Evolutionary conservation across 345 rosid species (phyloP).

Genomic region (Mangifera indica): DNA sequence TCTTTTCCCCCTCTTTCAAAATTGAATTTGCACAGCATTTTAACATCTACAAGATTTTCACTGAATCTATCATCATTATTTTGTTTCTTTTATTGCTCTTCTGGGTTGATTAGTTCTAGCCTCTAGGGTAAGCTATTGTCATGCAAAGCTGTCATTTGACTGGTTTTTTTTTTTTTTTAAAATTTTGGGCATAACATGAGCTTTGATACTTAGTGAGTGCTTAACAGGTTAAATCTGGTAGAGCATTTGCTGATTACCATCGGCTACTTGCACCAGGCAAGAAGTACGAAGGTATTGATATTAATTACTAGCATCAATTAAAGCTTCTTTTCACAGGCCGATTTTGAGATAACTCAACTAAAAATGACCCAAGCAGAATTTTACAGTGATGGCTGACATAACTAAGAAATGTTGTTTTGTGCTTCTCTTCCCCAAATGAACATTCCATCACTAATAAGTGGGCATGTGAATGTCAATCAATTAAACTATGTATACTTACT

Average conservation of each 20-base stretch:
- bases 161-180: background rate
- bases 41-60: background rate
- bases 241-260: constrained; percentile 68
- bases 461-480: too few relatives aligned
- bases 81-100: background rate
- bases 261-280: constrained; percentile 67
- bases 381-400: background rate
- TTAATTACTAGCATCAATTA: background rate
- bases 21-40: background rate
- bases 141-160: background rate
- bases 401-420: background rate
- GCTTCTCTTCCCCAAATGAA: background rate
- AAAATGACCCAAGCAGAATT: background rate
- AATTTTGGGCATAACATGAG: background rate
- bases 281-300: constrained; percentile 70
- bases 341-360: background rate
- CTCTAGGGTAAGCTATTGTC: background rate
- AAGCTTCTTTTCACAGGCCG: background rate
- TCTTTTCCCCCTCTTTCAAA: background rate
- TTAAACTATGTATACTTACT: too few relatives aligned
- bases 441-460: background rate
- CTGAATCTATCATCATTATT: background rate
- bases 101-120: background rate
- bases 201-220: constrained; percentile 1
- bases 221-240: constrained; percentile 66